These are phyloP conservation scores for Trypanosoma lewisi DNA, from an alignment of 208 protist genomes.

Conservation along the genomic window DNA sequence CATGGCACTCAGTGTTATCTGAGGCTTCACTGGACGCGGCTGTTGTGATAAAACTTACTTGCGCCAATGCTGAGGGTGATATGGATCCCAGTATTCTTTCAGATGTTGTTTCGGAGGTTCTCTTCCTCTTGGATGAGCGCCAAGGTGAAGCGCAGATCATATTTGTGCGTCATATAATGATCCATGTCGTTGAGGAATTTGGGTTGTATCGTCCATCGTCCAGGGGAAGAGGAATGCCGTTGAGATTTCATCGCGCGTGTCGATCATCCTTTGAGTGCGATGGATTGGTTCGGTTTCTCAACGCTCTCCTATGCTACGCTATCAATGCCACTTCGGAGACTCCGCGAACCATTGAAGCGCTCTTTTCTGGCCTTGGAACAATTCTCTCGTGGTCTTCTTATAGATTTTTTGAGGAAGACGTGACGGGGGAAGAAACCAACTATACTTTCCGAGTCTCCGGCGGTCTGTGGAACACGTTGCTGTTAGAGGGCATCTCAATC, in stretches of 20 bases:
- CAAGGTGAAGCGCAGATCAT: constrained; percentile 2
- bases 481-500: constrained; percentile 28
- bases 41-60: constrained; percentile 72
- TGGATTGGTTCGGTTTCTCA: constrained; percentile 36
- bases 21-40: constrained; percentile 51
- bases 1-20: constrained; percentile 60
- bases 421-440: constrained; percentile 39
- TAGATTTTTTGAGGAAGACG: constrained; percentile 78
- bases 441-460: constrained; percentile 46
- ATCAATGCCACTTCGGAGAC: constrained; percentile 23
- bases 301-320: constrained; percentile 21
- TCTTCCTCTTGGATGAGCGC: constrained; percentile 24
- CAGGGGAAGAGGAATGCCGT: constrained; percentile 51
- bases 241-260: constrained; percentile 52
- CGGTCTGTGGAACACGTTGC: constrained; percentile 47
- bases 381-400: constrained; percentile 77
- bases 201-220: constrained; percentile 60
- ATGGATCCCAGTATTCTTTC: constrained; percentile 10
- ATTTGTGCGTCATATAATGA: constrained; percentile 16
- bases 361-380: constrained; percentile 34
- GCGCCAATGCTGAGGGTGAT: constrained; percentile 24
- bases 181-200: constrained; percentile 66
- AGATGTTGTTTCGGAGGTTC: constrained; percentile 10
- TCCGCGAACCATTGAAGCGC: constrained; percentile 25
- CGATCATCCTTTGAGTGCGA: constrained; percentile 41